Base-by-base conservation (phyloP, 768 basidiomycete species). In the Auriculariales sp. region DNA sequence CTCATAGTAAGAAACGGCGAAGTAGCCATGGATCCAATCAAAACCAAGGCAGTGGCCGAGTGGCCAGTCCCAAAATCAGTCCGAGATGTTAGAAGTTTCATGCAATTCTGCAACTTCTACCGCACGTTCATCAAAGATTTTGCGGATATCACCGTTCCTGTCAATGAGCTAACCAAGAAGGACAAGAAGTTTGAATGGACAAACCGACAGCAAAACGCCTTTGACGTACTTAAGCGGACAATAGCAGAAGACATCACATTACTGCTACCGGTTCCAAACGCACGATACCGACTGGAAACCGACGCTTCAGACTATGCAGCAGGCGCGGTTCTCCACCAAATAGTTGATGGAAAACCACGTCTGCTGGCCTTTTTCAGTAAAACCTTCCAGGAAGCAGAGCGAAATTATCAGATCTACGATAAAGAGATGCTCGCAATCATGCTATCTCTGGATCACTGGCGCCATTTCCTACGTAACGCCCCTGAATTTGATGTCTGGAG, bases 71-170 rank as follows among this genome's bases (percentile, higher is more conserved):
- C 59, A 0, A 47, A 3, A 1, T 53, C n/a, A 1, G 22, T 58
- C 3, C 53, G 36, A 32, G 55, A 60, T 3, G 55, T 66, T 2
- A 54, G 55, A 30, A 31, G 45, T 1, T 67, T 66, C 46, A 33
- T 64, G 2, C 59, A 62, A 0, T 61, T 65, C 31, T 28, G 52
- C 0, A 69, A 69, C 29, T 71, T 65, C 49, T 71, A 69, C 32
- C 36, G 59, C 1, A 19, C 54, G 0, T 71, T 70, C 49, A 63
- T 71, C 6, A 0, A 31, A 0, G 45, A 58, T 0, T 74, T 64
- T 49, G 58, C 66, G 0, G 7, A 56, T 0, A 57, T 67, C 3
- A 49, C 63, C 2, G 39, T 54, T 56, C 65, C 64, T 0, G 39
- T 72, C 0, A 63, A 57, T 6, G 24, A 51, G 0, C 51, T 71